phyloP scores from a whole-genome alignment of 371 early-diverging fungal species.

The Mucor saturninus region DNA sequence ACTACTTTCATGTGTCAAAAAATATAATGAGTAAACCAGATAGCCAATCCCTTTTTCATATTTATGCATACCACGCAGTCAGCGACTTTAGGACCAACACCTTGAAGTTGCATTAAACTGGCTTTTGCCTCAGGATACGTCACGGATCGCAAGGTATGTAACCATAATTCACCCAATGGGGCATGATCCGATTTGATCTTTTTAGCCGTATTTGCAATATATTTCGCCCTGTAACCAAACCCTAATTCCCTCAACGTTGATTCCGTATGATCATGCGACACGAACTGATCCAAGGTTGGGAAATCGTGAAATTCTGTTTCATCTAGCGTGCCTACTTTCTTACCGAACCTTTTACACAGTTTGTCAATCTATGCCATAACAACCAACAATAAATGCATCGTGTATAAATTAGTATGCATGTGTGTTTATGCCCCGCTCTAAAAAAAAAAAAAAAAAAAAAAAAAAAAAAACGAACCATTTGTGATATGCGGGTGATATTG shows the following conservation, averaged over 20 bases:
- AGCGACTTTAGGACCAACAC: slow-evolving; percentile 94
- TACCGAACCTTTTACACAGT: slow-evolving; percentile 71
- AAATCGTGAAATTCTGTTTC: slow-evolving; percentile 69
- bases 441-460: slow-evolving; percentile 8
- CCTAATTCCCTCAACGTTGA: slow-evolving; percentile 73
- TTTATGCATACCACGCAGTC: slow-evolving; percentile 83
- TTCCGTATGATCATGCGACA: slow-evolving; percentile 60
- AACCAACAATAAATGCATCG: too few relatives aligned
- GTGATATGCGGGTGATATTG: slow-evolving; percentile 91
- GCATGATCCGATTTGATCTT: slow-evolving; percentile 49
- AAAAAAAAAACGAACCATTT: slow-evolving; percentile 69
- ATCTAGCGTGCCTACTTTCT: slow-evolving; percentile 52
- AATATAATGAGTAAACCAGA: not conserved
- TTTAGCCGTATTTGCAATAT: slow-evolving; percentile 74
- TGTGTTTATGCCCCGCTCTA: not conserved
- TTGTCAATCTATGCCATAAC: slow-evolving; percentile 48
- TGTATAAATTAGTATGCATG: too few relatives aligned
- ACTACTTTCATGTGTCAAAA: slow-evolving; percentile 35
- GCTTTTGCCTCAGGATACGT: slow-evolving; percentile 64
- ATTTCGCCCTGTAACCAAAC: slow-evolving; percentile 97
- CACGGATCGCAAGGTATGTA: slow-evolving; percentile 58
- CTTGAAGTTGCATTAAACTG: slow-evolving; percentile 70
- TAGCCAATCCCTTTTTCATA: not conserved
- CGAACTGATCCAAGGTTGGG: slow-evolving; percentile 64
- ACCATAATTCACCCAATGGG: slow-evolving; percentile 60